Evolutionary conservation across 2,329 filamentous ascomycete genomes (phyloP), one percentile per base, ranked within the genome.

Genomic region (Aspergillus fructus): DNA sequence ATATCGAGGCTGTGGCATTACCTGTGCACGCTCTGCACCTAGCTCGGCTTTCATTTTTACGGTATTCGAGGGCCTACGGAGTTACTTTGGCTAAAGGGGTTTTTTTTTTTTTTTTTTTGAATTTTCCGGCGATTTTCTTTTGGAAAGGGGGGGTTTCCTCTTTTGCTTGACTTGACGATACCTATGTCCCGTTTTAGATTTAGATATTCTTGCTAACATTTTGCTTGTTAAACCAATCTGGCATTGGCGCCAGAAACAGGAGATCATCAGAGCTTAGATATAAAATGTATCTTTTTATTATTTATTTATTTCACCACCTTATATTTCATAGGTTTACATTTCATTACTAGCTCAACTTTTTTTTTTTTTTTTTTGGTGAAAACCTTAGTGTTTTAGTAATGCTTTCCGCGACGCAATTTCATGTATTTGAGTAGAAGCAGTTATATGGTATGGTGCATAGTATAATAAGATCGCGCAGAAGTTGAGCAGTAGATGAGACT

Each of bases 1-100:
- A 72, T 99, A 99, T 73, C 86, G 93, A 53, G 94, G 94, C 3
- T 99, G 94, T 68, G 94, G 94, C 33, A 94, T 99, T 64, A 99
- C 94, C 0, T 91, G 94, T 46, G 81, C 87, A 33, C 85, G 94
- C 59, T 89, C 92, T 37, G 93, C 92, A 33, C 94, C 94, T 3
- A 97, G 93, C 74, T 97, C 93, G n/a, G 94, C 94, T 7, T 92
- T 97, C 70, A 99, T 99, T 59, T 99, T 99, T 70, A 93, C 94
- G 60, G 87, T 97, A 60, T 97, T 93, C 71, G 94, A 97, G 76
- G 89, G 87, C 13, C 75, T 99, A 73, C 92, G 92, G 78, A 82
- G 81, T 62, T 79, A 85, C 64, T 82, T 94, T 68, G 73, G 71
- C 61, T 80, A 15, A 57, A 67, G 17, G 23, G 30, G 37, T 54